Evolutionary conservation across 108 stramenopile genomes (phyloP).

Genomic region (Fistulifera pelliculosa): DNA sequence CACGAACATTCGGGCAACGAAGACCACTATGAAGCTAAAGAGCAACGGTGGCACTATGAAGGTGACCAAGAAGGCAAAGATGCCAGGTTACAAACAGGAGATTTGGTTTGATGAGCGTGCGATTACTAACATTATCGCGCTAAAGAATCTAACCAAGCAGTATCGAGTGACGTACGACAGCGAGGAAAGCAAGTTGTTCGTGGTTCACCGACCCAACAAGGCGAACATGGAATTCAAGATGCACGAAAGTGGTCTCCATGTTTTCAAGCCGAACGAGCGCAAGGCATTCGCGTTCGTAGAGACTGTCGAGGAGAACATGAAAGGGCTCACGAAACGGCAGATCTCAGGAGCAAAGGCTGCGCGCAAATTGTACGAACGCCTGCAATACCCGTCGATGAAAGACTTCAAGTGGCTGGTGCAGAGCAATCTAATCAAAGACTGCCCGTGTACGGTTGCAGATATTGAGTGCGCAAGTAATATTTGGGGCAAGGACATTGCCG

Average conservation of each 20-base stretch:
- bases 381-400: slow-evolving; percentile 2
- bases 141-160: slow-evolving; percentile 2
- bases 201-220: slow-evolving; percentile 5
- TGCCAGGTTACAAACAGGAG: slow-evolving; percentile 19
- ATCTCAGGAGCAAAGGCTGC: too few relatives aligned
- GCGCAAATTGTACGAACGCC: too few relatives aligned
- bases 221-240: neutral
- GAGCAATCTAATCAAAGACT: slow-evolving; percentile 27
- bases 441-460: slow-evolving; percentile 20
- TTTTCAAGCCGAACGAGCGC: neutral
- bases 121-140: slow-evolving; percentile 23
- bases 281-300: too few relatives aligned
- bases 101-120: slow-evolving; percentile 16
- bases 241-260: too few relatives aligned
- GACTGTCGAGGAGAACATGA: too few relatives aligned
- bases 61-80: slow-evolving; percentile 12
- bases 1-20: slow-evolving; percentile 17
- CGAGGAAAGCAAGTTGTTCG: slow-evolving; percentile 3
- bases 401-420: slow-evolving; percentile 9
- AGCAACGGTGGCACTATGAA: slow-evolving; percentile 19
- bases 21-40: slow-evolving; percentile 7
- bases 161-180: slow-evolving; percentile 15
- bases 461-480: slow-evolving; percentile 19
- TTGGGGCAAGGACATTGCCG: slow-evolving; percentile 12
- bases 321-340: too few relatives aligned